These are phyloP conservation scores for Cercospora sp. DNA, from an alignment of 2,329 filamentous ascomycete species.

Conservation along the genomic window DNA sequence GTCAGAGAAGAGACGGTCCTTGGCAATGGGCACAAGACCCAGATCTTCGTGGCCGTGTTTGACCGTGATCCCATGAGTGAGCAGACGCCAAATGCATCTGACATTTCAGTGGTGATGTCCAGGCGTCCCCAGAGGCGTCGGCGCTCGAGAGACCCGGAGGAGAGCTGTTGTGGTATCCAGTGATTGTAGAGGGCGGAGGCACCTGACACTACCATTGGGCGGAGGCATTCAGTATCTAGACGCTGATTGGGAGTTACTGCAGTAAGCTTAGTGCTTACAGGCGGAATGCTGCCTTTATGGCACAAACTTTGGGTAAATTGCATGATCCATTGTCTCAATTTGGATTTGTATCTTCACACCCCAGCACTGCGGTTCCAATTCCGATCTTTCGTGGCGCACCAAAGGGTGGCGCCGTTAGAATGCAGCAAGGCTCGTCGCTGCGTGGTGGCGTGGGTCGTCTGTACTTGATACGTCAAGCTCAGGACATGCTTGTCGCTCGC, in stretches of 20 bases:
- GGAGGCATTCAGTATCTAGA: background rate
- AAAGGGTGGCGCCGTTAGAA: background rate
- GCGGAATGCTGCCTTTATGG: background rate
- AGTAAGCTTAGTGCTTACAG: background rate
- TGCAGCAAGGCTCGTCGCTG: background rate
- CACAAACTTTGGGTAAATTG: background rate
- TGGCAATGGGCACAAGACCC: background rate
- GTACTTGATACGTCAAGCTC: background rate
- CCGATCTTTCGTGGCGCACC: background rate
- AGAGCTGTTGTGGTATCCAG: background rate
- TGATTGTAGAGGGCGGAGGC: background rate
- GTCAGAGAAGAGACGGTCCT: constrained; percentile 2
- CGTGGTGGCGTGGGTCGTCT: background rate
- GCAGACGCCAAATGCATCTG: background rate
- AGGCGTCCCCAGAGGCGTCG: background rate
- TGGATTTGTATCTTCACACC: background rate
- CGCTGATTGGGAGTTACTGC: background rate
- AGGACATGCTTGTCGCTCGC: background rate
- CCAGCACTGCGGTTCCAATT: background rate
- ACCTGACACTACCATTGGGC: background rate
- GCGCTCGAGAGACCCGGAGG: background rate
- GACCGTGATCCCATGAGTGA: background rate
- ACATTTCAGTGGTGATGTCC: background rate
- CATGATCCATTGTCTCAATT: background rate
- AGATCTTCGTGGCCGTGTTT: constrained; percentile 9